Conservation (phyloP, 2,329 filamentous ascomycete species). For the Talaromyces sp. region DNA sequence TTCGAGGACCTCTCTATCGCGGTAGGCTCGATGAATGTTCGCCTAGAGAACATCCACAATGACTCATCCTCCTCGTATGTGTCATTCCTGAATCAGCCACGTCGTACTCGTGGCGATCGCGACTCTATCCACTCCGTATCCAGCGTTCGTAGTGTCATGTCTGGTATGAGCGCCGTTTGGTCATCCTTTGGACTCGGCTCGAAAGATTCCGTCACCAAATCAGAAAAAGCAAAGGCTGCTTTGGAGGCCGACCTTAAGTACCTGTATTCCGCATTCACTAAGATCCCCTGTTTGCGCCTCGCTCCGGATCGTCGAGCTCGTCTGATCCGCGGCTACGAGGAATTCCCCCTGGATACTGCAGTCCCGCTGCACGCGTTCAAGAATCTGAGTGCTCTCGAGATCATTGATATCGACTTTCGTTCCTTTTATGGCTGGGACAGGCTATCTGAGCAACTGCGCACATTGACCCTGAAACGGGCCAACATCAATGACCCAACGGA, state of each 20-base stretch:
- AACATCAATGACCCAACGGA: slow-evolving; percentile 87
- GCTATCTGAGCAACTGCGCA: slow-evolving; percentile 85
- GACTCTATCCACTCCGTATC: slow-evolving; percentile 94
- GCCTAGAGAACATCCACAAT: slow-evolving; percentile 89
- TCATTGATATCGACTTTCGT: slow-evolving; percentile 92
- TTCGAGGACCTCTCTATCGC: slow-evolving; percentile 90
- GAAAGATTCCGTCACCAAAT: slow-evolving; percentile 76
- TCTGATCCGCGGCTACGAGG: slow-evolving; percentile 89
- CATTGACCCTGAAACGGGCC: slow-evolving; percentile 82
- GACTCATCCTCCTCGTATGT: slow-evolving; percentile 86
- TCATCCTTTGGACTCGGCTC: slow-evolving; percentile 79
- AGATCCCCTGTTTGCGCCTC: slow-evolving; percentile 87
- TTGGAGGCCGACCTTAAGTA: slow-evolving; percentile 88
- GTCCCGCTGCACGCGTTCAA: slow-evolving; percentile 97
- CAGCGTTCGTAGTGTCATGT: slow-evolving; percentile 96
- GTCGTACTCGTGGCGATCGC: slow-evolving; percentile 75
- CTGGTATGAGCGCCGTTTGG: slow-evolving; percentile 92
- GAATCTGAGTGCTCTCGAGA: slow-evolving; percentile 88
- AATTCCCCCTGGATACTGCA: slow-evolving; percentile 96
- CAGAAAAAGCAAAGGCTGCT: slow-evolving; percentile 84
- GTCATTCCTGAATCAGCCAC: slow-evolving; percentile 83
- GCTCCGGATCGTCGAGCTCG: slow-evolving; percentile 91
- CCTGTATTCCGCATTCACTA: slow-evolving; percentile 96
- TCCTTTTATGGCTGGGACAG: slow-evolving; percentile 98
- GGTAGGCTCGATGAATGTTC: slow-evolving; percentile 94